Evolutionary conservation across 2,329 filamentous ascomycete genomes (phyloP), one percentile per base, ranked within the genome.

Genomic region (Alternaria atra): DNA sequence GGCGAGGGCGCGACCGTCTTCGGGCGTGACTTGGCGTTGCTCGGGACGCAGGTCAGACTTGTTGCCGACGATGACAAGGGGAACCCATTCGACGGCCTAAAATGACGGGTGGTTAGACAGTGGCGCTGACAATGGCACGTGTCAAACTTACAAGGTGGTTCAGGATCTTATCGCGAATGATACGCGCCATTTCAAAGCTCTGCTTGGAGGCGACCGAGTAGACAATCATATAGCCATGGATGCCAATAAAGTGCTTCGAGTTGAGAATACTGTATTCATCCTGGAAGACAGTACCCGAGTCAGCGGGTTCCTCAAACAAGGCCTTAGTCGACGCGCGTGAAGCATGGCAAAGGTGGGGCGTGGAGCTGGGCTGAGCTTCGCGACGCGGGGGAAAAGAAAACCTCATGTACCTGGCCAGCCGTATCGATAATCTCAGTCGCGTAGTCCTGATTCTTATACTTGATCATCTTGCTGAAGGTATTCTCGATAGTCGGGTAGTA

Each of bases 401-500:
- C 42, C 17, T 61, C 50, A 69, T 83, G 75, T 84, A 93, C 91
- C 86, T 97, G 94, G 62, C 95, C 95, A 54, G 95, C 95, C 29
- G 95, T 99, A 79, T 99, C 95, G 79, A 99, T 95, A 74, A 99
- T 98, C 83, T 99, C 95, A 12, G 94, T 97, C 52, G 92, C 89
- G 80, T 90, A 99, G 68, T 98, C 95, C 80, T 97, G 93, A 52
- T 91, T 91, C 81, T 95, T 97, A 80, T 91, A 91, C 73, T 92
- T 91, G 79, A 99, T 97, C 70, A 93, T 90, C 80, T 97, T 97
- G 84, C 91, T 96, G 79, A 99, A 99, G 2, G 94, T 98, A 80
- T 98, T 99, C 81, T 99, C 95, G 75, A 99, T 98, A 40, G 95
- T 99, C 35, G 95, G 95, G 80, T 99, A 99, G 82, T 99, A 99